These are phyloP conservation scores for Boletellus ananiceps DNA, from an alignment of 768 basidiomycete species.

Conservation along the genomic window DNA sequence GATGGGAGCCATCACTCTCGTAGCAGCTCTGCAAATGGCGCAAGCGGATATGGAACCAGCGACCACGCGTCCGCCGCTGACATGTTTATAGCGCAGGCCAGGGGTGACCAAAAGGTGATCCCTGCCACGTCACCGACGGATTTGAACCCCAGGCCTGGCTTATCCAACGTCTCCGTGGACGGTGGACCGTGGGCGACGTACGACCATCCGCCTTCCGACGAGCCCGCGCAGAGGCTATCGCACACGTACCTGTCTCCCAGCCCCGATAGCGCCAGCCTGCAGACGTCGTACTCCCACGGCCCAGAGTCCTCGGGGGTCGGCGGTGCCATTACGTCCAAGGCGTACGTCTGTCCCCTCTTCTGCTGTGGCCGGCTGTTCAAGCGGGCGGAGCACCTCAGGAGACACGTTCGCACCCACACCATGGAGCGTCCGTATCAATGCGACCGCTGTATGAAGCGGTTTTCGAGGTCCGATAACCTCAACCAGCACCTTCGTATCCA, in stretches of 20 bases:
- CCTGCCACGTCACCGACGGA: constrained; percentile 17
- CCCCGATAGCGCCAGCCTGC: constrained; percentile 10
- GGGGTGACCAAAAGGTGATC: constrained; percentile 37
- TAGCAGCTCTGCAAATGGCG: constrained; percentile 7
- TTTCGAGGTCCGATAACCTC: constrained; percentile 86
- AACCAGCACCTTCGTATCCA: constrained; percentile 85
- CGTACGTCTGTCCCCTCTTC: constrained; percentile 77
- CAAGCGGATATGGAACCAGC: constrained; percentile 28
- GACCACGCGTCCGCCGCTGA: constrained; percentile 54
- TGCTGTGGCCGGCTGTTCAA: constrained; percentile 86
- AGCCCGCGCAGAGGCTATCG: constrained; percentile 15
- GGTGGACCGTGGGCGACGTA: constrained; percentile 18
- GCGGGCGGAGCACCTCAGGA: constrained; percentile 86
- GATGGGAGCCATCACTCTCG: constrained; percentile 19
- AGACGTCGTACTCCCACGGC: constrained; percentile 25
- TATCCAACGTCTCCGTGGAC: constrained; percentile 20
- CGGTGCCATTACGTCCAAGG: constrained; percentile 45
- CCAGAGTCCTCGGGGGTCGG: constrained; percentile 18
- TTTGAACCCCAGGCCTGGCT: constrained; percentile 14
- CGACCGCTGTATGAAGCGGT: constrained; percentile 69
- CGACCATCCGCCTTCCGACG: constrained; percentile 16
- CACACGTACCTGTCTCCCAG: constrained; percentile 10
- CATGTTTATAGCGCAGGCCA: constrained; percentile 60
- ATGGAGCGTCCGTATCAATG: constrained; percentile 84
- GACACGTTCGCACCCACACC: constrained; percentile 86